phyloP scores from a whole-genome alignment of 805 yeast species.

The Priceomyces carsonii region DNA sequence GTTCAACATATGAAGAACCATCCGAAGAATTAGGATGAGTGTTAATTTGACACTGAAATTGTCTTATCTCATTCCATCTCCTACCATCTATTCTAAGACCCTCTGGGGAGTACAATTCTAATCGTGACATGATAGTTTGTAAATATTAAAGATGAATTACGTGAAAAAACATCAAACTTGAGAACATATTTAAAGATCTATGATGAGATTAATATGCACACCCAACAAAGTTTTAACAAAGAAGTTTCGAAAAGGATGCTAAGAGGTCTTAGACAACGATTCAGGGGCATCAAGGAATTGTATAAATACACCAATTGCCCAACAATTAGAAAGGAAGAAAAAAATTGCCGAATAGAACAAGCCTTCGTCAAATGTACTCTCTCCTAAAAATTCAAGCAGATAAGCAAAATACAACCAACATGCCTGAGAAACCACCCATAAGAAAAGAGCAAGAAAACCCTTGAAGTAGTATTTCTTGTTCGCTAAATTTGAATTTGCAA shows the following conservation, averaged over 20 bases:
- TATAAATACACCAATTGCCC: constrained; percentile 59
- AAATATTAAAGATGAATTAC: neutral
- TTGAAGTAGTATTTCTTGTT: constrained; percentile 18
- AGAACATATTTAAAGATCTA: neutral
- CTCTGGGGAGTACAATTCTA: constrained; percentile 92
- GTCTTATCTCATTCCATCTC: constrained; percentile 89
- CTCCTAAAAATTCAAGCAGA: constrained; percentile 77
- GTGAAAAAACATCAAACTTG: neutral
- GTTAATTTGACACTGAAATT: constrained; percentile 76
- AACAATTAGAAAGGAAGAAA: constrained; percentile 64
- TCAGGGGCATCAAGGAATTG: too few species aligned
- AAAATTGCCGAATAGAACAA: constrained; percentile 54
- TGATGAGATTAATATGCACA: constrained; percentile 4
- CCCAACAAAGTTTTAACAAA: too few species aligned
- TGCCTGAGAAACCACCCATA: constrained; percentile 76
- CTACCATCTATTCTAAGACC: constrained; percentile 93
- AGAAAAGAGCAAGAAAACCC: constrained; percentile 42
- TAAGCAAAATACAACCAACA: constrained; percentile 81
- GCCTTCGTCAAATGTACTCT: constrained; percentile 59
- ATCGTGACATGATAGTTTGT: constrained; percentile 49
- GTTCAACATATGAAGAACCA: constrained; percentile 90
- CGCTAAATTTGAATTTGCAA: constrained; percentile 45
- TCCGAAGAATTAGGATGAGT: constrained; percentile 88
- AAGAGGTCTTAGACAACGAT: too few species aligned
- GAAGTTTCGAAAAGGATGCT: too few species aligned